Percentiles rank a stretch among this genome's conserved stretches.
Evolutionary conservation across 2,329 filamentous ascomycete genomes (phyloP).

Genomic region (Colletotrichum karsti): DNA sequence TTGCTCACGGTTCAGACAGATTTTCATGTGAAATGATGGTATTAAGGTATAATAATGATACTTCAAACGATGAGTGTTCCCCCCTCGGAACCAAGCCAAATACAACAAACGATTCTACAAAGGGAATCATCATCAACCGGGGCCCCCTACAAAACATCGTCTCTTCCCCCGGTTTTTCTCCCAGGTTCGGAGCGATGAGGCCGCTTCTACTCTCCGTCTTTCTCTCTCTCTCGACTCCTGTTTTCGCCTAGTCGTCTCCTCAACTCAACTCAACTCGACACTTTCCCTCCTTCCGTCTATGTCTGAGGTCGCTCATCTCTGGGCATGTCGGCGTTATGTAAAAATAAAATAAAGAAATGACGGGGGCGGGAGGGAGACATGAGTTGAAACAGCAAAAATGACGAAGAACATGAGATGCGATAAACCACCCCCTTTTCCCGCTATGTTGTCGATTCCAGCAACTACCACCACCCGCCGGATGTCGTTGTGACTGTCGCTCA

Average conservation of each 20-base stretch:
- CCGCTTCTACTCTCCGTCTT: neutral
- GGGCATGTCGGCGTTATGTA: slow-evolving; percentile 1
- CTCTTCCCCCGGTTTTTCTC: slow-evolving; percentile 23
- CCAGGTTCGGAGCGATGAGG: slow-evolving; percentile 11
- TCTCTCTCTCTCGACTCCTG: neutral
- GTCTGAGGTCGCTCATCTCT: neutral
- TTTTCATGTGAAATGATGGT: too few species aligned
- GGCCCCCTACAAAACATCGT: neutral
- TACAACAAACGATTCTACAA: neutral
- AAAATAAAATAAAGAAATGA: too few species aligned
- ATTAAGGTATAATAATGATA: too few species aligned
- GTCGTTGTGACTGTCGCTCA: too few species aligned
- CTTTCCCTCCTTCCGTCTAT: neutral
- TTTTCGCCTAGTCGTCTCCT: too few species aligned
- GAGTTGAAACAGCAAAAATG: neutral
- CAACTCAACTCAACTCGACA: neutral
- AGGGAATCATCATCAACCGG: slow-evolving; percentile 20
- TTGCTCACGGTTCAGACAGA: too few species aligned
- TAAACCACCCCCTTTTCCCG: too few species aligned
- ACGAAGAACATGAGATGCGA: neutral
- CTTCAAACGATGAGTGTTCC: too few species aligned
- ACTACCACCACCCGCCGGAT: too few species aligned
- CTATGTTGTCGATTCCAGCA: too few species aligned
- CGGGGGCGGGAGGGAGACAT: neutral
- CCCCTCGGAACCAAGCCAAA: neutral